phyloP scores from a whole-genome alignment of 2,329 filamentous ascomycete genomes.

The Dothidotthia symphoricarpi region DNA sequence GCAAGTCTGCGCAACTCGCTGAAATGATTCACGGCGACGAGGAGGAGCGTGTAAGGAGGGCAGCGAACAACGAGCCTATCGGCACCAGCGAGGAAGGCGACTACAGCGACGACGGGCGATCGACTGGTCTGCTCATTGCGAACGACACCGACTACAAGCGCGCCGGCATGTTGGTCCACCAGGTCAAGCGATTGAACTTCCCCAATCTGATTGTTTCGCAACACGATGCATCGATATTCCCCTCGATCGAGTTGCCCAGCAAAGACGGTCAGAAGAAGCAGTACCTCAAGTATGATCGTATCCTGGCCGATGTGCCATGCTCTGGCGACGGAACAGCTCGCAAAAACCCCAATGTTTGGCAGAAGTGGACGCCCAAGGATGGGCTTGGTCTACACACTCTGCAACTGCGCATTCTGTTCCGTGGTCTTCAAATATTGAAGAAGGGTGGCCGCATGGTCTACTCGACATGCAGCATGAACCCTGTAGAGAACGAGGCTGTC shows the following conservation, averaged over 20 bases:
- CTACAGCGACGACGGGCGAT: constrained; percentile 74
- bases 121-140: constrained; percentile 87
- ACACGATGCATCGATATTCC: constrained; percentile 94
- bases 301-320: constrained; percentile 94
- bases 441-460: constrained; percentile 93
- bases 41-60: constrained; percentile 76
- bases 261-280: constrained; percentile 55
- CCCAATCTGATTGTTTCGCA: constrained; percentile 97
- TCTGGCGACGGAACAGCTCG: constrained; percentile 90
- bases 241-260: constrained; percentile 79
- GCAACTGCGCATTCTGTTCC: constrained; percentile 84
- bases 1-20: constrained; percentile 92
- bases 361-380: constrained; percentile 87
- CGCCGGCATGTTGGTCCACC: constrained; percentile 94
- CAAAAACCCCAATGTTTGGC: constrained; percentile 94
- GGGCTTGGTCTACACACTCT: constrained; percentile 83
- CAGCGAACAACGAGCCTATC: constrained; percentile 62
- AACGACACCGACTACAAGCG: constrained; percentile 98
- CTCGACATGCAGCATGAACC: constrained; percentile 98
- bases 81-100: constrained; percentile 55
- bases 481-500: constrained; percentile 93
- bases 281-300: constrained; percentile 95
- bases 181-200: constrained; percentile 94
- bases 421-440: constrained; percentile 93
- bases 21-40: constrained; percentile 93